Evolutionary conservation across 352 stramenopile genomes (phyloP), one percentile per base, ranked within the genome.

Genomic region (Pythium aphanidermatum): DNA sequence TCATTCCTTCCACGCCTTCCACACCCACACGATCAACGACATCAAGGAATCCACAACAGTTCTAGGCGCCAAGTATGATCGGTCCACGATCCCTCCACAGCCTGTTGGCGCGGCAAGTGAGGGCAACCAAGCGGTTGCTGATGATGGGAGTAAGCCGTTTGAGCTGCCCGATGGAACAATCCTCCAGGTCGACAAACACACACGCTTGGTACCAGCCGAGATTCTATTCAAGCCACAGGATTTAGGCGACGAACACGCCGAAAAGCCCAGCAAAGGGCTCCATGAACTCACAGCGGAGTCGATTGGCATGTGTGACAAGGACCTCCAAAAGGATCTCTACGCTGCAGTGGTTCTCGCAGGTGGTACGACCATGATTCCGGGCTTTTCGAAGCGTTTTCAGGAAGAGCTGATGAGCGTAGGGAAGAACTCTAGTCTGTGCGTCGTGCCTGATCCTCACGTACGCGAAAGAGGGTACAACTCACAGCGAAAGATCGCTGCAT

Each of bases 161-260:
- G 77, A 95, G 46, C 57, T 95, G 6, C 82, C 82, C 0, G 80
- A 92, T 25, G 87, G 87, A n/a, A 92, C 88, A 17, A 60, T 92
- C 24, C 54, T 97, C 19, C 75, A 88, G 21, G 70, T 96, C 25
- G 80, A 91, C 58, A 71, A 65, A 14, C 63, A 86, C n/a, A 87
- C 79, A 3, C 83, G 87, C 17, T 60, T 65, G 17, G 56, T 59
- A 8, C 76, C 78, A 1, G 78, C 78, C 12, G 85, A 95, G 47
- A 60, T 91, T 19, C 61, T 97, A 25, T 96, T 95, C 56, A 69
- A 84, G 19, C 82, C 86, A 1, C 73, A 80, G 10, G 66, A 98
- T 32, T 69, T 96, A 19, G 86, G 97, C 35, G 91, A 98, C 42
- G 97, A 98, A 61, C 96, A 96, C 54, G 80, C 87, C 4, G 38